Evolutionary conservation across 2,329 filamentous ascomycete genomes (phyloP).

Genomic region (Microcera coccophila): DNA sequence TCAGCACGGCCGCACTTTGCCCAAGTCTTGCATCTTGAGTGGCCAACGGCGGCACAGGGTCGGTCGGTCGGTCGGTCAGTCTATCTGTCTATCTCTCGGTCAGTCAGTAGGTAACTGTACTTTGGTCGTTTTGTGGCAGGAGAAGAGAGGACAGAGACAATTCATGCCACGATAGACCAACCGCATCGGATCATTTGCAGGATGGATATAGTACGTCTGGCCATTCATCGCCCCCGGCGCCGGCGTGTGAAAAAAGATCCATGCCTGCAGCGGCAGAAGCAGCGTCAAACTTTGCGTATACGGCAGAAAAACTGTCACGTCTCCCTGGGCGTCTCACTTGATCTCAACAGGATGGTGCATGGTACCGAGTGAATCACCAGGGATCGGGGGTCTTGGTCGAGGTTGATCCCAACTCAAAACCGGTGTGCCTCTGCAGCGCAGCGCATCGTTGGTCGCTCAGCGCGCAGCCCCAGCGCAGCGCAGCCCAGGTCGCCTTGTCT

Average conservation of each 20-base stretch:
- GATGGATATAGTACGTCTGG: not conserved
- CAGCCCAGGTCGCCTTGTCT: slow-evolving; percentile 8
- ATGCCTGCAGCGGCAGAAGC: not conserved
- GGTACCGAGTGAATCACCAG: not conserved
- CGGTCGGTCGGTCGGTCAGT: not conserved
- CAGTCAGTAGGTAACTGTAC: not conserved
- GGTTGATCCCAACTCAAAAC: not conserved
- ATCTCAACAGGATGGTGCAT: not conserved
- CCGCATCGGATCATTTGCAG: not conserved
- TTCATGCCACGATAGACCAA: not conserved
- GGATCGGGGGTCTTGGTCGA: not conserved
- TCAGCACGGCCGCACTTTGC: slow-evolving; percentile 1
- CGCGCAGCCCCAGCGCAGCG: too few species aligned
- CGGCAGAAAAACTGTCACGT: not conserved
- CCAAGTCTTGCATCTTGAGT: not conserved
- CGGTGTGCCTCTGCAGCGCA: not conserved
- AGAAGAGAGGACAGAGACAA: not conserved
- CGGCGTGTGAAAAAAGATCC: not conserved
- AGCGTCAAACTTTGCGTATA: not conserved
- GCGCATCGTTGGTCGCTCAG: not conserved
- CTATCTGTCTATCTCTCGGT: not conserved
- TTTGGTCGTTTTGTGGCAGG: not conserved
- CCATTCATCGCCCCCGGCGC: not conserved
- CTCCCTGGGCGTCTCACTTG: not conserved
- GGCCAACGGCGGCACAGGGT: not conserved